Evolutionary conservation across 2,329 filamentous ascomycete genomes (phyloP).

Genomic region (Botrytis hyacinthi): DNA sequence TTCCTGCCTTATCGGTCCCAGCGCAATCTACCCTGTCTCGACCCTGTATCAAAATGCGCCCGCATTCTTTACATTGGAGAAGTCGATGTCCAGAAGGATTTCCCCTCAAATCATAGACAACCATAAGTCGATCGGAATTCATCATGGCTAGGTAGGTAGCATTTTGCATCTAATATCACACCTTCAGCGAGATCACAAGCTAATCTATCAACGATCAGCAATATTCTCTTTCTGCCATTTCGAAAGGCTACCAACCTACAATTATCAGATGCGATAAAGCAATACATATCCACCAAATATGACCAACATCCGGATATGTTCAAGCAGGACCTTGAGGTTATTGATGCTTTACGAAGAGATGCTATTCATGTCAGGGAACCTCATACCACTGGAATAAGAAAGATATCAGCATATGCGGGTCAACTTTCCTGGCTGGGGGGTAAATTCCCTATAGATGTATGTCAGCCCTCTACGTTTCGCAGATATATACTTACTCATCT

Average conservation of each 20-base stretch:
- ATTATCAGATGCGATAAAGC: constrained; percentile 78
- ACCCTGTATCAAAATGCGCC: constrained; percentile 4
- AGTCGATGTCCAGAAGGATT: background rate
- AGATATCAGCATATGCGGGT: constrained; percentile 86
- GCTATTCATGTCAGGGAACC: constrained; percentile 88
- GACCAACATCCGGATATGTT: constrained; percentile 99
- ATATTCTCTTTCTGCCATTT: constrained; percentile 59
- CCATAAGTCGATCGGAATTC: background rate
- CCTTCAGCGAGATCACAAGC: background rate
- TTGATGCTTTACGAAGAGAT: constrained; percentile 78
- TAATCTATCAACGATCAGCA: constrained; percentile 29
- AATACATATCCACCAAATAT: constrained; percentile 98
- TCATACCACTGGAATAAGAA: constrained; percentile 80
- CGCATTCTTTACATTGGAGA: constrained; percentile 4
- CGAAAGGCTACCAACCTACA: constrained; percentile 78
- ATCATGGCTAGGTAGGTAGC: constrained; percentile 21
- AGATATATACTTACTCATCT: constrained; percentile 22
- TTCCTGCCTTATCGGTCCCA: background rate
- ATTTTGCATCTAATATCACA: background rate
- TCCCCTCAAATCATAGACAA: background rate
- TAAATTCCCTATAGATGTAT: constrained; percentile 93
- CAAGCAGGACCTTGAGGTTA: constrained; percentile 78
- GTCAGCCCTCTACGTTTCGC: constrained; percentile 33
- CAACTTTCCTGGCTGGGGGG: constrained; percentile 91
- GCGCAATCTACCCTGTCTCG: background rate